Base-by-base conservation (phyloP, 2,329 filamentous ascomycete genomes). In the Dactylellina parvicollis region DNA sequence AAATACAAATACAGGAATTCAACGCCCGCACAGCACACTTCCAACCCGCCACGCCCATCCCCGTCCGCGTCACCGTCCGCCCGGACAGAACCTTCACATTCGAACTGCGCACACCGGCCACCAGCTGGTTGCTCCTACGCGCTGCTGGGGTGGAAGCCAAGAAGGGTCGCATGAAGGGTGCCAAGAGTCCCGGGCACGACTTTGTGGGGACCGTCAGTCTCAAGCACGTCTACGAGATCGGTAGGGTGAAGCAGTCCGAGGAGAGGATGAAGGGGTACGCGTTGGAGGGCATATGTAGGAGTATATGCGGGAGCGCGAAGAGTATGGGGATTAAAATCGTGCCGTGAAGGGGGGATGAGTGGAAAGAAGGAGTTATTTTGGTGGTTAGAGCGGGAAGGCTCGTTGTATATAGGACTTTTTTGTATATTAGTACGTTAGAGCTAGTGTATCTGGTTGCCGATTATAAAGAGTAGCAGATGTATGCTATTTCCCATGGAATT, bases 151-250 rank as follows among this genome's bases (percentile, higher is more conserved):
- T 92, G 4, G 80, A 85, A 47, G 85, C 85, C 64, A 92, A 89
- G 79, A 91, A 94, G 81, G 89, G 89, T 78, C 90, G 91, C 78
- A 84, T 92, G 8, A 84, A 85, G 79, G 95, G 92, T 10, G 91
- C 92, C 0, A 85, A 84, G 79, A 90, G 88, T 62, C 90, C 92
- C 0, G 90, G 89, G 0, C 85, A 89, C 73, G 92, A 96, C 77
- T 87, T 84, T 5, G 69, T 75, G 10, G 87, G 96, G n/a, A 90
- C 87, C 2, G 86, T 99, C 64, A 95, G 90, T 78, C 83, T 99
- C 79, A 99, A 99, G 85, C 95, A 99, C 82, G 84, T 99, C 20
- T 98, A 92, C 82, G 94, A 98, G 83, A 98, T 99, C 81, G 95
- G 95, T 76, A 93, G 92, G 85, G 96, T 99, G 79, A 99, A 99